phyloP scores from a whole-genome alignment of 768 basidiomycete species.

The Tephrocybe rancida region DNA sequence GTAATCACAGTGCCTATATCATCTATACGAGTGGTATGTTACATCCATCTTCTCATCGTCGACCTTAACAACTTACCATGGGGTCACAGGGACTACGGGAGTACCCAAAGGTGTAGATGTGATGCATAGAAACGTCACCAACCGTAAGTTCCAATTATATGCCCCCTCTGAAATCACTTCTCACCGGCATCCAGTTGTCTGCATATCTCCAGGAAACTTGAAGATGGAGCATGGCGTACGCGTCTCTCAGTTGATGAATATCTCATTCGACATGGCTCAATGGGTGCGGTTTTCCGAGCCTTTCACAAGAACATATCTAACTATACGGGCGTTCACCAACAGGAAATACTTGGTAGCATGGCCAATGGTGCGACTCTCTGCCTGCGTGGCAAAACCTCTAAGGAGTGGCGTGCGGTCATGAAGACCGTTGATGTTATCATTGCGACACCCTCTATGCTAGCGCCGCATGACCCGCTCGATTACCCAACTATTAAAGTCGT shows the following conservation, averaged over 20 bases:
- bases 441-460: constrained; percentile 53
- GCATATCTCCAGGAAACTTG: constrained; percentile 51
- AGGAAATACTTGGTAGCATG: constrained; percentile 57
- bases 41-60: not conserved
- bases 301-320: too few species aligned
- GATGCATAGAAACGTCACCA: constrained; percentile 57
- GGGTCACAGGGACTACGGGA: constrained; percentile 53
- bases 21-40: constrained; percentile 64
- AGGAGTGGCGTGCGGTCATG: constrained; percentile 51
- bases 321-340: constrained; percentile 31
- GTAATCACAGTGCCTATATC: constrained; percentile 51
- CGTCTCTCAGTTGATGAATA: constrained; percentile 63
- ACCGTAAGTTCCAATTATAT: constrained; percentile 43
- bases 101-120: constrained; percentile 64
- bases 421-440: constrained; percentile 55
- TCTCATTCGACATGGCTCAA: constrained; percentile 67
- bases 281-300: constrained; percentile 38
- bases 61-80: constrained; percentile 1
- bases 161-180: not conserved
- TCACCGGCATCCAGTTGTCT: constrained; percentile 27
- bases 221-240: constrained; percentile 54
- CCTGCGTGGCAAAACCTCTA: constrained; percentile 51
- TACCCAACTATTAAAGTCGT: constrained; percentile 53
- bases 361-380: constrained; percentile 54
- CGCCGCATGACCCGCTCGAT: constrained; percentile 45